These are phyloP conservation scores for Neoboletus subvelutipes DNA, from an alignment of 768 basidiomycete genomes.

Conservation along the genomic window DNA sequence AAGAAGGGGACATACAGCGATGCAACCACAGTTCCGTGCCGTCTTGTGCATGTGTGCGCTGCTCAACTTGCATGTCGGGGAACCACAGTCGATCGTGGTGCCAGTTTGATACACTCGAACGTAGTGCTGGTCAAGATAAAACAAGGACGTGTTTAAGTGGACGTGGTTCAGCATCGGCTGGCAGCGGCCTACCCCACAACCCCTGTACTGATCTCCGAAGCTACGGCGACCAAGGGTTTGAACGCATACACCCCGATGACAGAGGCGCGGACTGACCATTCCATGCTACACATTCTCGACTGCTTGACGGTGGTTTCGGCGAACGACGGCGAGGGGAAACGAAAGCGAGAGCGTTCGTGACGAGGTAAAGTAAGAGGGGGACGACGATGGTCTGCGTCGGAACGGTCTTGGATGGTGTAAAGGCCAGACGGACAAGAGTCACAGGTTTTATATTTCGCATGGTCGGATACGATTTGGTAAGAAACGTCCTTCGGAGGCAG, in stretches of 20 bases:
- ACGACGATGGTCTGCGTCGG: neutral
- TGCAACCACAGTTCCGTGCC: conserved; percentile 58
- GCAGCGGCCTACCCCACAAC: conserved; percentile 37
- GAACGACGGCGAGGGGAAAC: neutral
- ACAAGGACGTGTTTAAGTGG: conserved; percentile 1
- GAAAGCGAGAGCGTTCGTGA: neutral
- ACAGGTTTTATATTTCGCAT: conserved; percentile 31
- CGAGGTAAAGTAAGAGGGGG: neutral
- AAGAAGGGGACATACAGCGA: conserved; percentile 31
- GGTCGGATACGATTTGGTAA: conserved; percentile 30
- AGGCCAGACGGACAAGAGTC: conserved; percentile 1
- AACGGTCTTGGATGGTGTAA: neutral
- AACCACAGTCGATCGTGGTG: conserved; percentile 53
- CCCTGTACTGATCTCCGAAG: conserved; percentile 43
- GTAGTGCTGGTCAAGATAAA: conserved; percentile 51
- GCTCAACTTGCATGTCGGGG: conserved; percentile 52
- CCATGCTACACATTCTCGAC: conserved; percentile 53
- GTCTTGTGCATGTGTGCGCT: conserved; percentile 57
- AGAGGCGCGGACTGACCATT: conserved; percentile 43
- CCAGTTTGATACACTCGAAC: conserved; percentile 64
- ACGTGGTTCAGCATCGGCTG: neutral
- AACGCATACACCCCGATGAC: conserved; percentile 2
- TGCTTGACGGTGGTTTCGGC: neutral
- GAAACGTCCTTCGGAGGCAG: conserved; percentile 29
- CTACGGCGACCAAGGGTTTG: conserved; percentile 23